Percentiles rank a stretch among this genome's conserved stretches.
Conservation (phyloP, 352 stramenopile species). For the Phytophthora cajani region DNA sequence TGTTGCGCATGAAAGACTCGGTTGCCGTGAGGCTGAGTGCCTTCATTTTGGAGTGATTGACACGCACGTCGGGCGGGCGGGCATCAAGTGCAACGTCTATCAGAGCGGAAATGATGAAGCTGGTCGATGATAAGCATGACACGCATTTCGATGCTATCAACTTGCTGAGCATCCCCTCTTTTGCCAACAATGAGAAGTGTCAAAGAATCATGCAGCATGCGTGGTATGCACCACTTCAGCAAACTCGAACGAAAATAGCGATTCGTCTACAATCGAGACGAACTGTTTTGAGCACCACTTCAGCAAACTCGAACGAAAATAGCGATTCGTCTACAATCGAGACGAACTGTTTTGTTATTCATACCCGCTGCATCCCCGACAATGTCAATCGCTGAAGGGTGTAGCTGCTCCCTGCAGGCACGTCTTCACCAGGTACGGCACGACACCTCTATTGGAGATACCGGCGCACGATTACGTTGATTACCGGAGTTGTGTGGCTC, state of each 20-base stretch:
- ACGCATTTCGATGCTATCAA: not conserved
- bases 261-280: not conserved
- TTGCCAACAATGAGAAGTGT: too few relatives aligned
- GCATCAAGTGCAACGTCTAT: not conserved
- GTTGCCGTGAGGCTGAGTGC: not conserved
- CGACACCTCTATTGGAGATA: not conserved
- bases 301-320: not conserved
- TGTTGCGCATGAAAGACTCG: too few relatives aligned
- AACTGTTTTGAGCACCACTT: not conserved
- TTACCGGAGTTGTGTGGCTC: not conserved
- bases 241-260: not conserved
- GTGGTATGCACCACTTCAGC: not conserved
- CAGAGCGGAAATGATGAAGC: not conserved
- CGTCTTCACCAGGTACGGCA: constrained; percentile 47
- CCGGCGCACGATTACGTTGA: not conserved
- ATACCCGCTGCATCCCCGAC: not conserved
- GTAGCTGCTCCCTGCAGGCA: constrained; percentile 39
- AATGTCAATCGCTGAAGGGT: constrained; percentile 15
- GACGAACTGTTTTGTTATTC: too few relatives aligned
- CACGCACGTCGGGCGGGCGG: not conserved
- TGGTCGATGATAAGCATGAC: not conserved
- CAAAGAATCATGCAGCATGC: too few relatives aligned
- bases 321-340: not conserved
- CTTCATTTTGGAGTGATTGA: not conserved
- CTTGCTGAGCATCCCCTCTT: too few relatives aligned